Percentiles rank a stretch among this genome's conserved stretches.
phyloP scores from a whole-genome alignment of 1,284 basidiomycete genomes.

The Tilletia walkeri region DNA sequence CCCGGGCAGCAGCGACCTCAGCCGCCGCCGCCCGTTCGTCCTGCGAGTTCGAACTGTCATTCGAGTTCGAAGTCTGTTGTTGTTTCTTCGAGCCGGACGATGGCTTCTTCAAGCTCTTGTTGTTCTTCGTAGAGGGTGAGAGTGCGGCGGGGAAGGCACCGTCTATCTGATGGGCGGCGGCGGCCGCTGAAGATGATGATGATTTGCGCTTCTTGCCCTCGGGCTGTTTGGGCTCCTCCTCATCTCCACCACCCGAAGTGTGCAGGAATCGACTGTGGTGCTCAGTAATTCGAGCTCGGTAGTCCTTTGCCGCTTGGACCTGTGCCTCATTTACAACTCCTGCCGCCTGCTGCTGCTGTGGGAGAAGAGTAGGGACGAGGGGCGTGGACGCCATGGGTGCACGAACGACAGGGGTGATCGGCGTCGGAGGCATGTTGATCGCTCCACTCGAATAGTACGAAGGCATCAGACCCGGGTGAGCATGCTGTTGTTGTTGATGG shows the following conservation, averaged over 20 bases:
- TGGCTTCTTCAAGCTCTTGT: too few species aligned
- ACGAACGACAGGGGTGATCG: not conserved
- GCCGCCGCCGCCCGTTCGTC: not conserved
- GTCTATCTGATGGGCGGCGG: too few species aligned
- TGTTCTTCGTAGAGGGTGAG: too few species aligned
- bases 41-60: not conserved
- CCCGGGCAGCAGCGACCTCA: not conserved
- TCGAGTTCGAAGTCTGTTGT: not conserved
- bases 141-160: too few species aligned
- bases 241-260: too few species aligned
- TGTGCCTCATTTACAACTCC: not conserved
- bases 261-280: constrained; percentile 22
- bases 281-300: constrained; percentile 26
- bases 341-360: not conserved
- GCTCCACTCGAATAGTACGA: constrained; percentile 7
- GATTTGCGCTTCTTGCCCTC: too few species aligned
- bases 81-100: too few species aligned
- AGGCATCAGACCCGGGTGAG: not conserved
- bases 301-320: not conserved
- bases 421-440: not conserved
- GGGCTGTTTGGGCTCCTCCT: too few species aligned
- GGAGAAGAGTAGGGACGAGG: too few species aligned
- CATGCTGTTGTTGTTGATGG: not conserved
- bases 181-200: too few species aligned
- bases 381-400: too few species aligned